These are phyloP conservation scores for Haplosporangium gracile DNA, from an alignment of 192 early-diverging fungal species.

Conservation along the genomic window DNA sequence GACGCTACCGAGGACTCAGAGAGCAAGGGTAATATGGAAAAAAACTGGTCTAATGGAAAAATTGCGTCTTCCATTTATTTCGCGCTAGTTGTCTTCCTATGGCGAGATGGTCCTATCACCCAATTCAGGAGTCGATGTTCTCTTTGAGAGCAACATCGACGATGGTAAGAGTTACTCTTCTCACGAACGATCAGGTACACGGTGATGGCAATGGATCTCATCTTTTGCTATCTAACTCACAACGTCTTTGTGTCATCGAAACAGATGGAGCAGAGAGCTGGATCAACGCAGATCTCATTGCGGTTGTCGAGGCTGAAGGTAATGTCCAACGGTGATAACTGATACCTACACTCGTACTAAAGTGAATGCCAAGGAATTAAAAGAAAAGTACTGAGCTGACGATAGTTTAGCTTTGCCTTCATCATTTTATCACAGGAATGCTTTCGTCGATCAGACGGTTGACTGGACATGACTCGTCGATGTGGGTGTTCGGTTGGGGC, in stretches of 20 bases:
- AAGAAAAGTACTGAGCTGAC: not conserved
- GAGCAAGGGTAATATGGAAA: not conserved
- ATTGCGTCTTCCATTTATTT: not conserved
- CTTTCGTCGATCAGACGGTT: slow-evolving; percentile 38
- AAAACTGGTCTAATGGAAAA: not conserved
- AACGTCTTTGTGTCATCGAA: too few species aligned
- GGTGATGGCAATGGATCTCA: not conserved
- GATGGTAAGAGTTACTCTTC: slow-evolving; percentile 31
- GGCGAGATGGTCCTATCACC: slow-evolving; percentile 48
- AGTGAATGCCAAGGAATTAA: not conserved
- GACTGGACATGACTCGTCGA: slow-evolving; percentile 41
- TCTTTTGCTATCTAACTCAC: too few species aligned
- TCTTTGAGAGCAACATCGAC: slow-evolving; percentile 52
- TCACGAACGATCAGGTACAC: not conserved
- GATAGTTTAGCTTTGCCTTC: not conserved
- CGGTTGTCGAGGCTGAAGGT: slow-evolving; percentile 53
- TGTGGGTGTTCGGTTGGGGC: slow-evolving; percentile 51
- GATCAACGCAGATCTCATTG: slow-evolving; percentile 34
- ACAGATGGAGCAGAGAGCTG: slow-evolving; percentile 48
- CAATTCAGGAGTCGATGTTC: slow-evolving; percentile 47
- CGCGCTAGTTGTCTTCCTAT: slow-evolving; percentile 38
- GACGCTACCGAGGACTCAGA: not conserved
- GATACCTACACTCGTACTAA: not conserved
- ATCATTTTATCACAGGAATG: slow-evolving; percentile 21
- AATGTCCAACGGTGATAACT: not conserved